phyloP scores from a whole-genome alignment of 257 asterid species.

The Lycium ferocissimum region DNA sequence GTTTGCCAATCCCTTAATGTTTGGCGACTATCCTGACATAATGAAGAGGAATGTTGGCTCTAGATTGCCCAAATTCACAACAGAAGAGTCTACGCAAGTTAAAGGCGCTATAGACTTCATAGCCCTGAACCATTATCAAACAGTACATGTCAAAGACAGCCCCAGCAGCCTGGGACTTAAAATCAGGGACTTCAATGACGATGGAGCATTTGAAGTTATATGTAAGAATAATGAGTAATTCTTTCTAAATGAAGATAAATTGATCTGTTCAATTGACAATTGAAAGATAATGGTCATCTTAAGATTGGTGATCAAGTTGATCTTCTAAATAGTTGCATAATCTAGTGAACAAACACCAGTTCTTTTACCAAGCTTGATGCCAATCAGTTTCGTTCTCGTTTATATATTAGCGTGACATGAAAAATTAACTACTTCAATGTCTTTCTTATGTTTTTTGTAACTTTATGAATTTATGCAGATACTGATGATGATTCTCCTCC shows the following conservation, averaged over 20 bases:
- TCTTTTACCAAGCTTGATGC: background rate
- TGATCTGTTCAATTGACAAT: background rate
- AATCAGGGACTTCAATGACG: slow-evolving; percentile 41
- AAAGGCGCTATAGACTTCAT: slow-evolving; percentile 68
- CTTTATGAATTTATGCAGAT: background rate
- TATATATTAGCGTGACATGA: background rate
- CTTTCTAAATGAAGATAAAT: background rate
- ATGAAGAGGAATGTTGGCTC: slow-evolving; percentile 52
- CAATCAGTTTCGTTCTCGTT: background rate
- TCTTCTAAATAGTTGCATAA: background rate
- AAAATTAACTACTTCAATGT: background rate
- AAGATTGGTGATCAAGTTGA: background rate
- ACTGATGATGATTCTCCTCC: slow-evolving; percentile 22
- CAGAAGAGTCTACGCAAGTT: slow-evolving; percentile 48
- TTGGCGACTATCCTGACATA: slow-evolving; percentile 67
- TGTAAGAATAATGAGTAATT: background rate
- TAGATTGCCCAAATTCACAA: slow-evolving; percentile 58
- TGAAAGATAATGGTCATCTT: background rate
- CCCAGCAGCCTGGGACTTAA: slow-evolving; percentile 31
- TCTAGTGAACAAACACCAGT: background rate
- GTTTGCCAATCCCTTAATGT: slow-evolving; percentile 60
- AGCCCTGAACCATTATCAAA: slow-evolving; percentile 56
- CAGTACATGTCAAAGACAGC: slow-evolving; percentile 43
- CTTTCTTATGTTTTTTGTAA: background rate
- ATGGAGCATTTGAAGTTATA: slow-evolving; percentile 31